Percentiles rank a stretch among this genome's conserved stretches.
These are phyloP conservation scores for Penicillium sumatraense DNA, from an alignment of 2,329 filamentous ascomycete species.

Conservation along the genomic window DNA sequence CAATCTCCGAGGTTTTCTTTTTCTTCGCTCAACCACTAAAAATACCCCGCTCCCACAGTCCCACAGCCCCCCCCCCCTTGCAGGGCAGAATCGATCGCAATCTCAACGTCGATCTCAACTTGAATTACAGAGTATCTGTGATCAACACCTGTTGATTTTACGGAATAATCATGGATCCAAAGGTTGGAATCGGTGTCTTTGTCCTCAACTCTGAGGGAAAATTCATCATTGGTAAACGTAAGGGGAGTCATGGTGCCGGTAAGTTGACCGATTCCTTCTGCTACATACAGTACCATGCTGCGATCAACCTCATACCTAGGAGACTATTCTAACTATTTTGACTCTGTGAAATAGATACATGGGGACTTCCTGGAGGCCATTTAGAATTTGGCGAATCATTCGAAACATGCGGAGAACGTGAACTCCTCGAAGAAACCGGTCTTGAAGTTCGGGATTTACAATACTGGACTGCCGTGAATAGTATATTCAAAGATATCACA, in stretches of 20 bases:
- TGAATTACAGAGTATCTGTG: too few relatives aligned
- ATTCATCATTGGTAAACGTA: conserved; percentile 54
- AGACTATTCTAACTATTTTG: neutral
- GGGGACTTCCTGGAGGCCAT: conserved; percentile 75
- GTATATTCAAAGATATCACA: conserved; percentile 60
- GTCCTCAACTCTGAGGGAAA: conserved; percentile 47
- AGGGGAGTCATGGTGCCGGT: conserved; percentile 54
- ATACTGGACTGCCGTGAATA: conserved; percentile 68
- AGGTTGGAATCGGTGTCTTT: conserved; percentile 56
- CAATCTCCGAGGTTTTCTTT: neutral
- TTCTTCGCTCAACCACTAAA: neutral
- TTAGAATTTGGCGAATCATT: conserved; percentile 71
- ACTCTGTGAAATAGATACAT: conserved; percentile 52
- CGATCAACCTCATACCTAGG: too few relatives aligned
- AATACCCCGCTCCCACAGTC: conserved; percentile 7
- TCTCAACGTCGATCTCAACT: neutral
- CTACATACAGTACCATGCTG: too few relatives aligned
- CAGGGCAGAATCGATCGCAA: conserved; percentile 4
- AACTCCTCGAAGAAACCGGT: conserved; percentile 73
- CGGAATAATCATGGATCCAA: conserved; percentile 30
- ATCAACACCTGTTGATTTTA: too few relatives aligned
- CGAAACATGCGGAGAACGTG: conserved; percentile 66
- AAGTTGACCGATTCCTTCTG: too few relatives aligned
- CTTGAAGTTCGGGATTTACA: conserved; percentile 58
- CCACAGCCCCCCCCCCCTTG: conserved; percentile 6